phyloP scores from a whole-genome alignment of 129 eudicot species.

The Scalesia atractyloides region DNA sequence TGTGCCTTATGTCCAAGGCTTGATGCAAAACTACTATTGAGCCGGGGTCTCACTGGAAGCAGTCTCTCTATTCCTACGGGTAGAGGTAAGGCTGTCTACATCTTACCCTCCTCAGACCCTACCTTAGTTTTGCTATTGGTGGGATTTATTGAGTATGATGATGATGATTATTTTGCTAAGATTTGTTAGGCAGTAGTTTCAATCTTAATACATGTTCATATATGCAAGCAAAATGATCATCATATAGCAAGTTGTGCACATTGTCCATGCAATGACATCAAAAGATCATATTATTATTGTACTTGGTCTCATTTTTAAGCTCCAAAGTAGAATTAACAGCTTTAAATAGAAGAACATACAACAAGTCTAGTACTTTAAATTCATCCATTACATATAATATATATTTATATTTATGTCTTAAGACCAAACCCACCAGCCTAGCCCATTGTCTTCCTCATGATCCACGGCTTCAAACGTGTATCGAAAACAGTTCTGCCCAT shows the following conservation, averaged over 20 bases:
- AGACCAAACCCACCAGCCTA: slow-evolving; percentile 87
- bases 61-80: no score
- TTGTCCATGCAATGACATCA: slow-evolving; percentile 7
- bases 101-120: no score
- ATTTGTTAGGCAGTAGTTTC: no score
- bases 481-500: slow-evolving; percentile 48
- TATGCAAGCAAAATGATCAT: no score
- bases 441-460: slow-evolving; percentile 44
- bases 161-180: no score
- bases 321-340: slow-evolving; percentile 21
- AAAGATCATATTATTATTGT: neutral
- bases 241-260: neutral
- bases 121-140: no score
- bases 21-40: no score
- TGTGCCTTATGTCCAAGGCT: no score
- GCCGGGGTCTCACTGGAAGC: no score
- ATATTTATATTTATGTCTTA: slow-evolving; percentile 27
- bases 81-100: no score
- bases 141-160: no score
- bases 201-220: no score
- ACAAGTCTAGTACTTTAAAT: slow-evolving; percentile 18
- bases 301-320: slow-evolving; percentile 15
- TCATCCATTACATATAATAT: slow-evolving; percentile 30
- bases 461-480: slow-evolving; percentile 39
- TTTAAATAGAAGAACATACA: neutral